Evolutionary conservation across 2,329 filamentous ascomycete species (phyloP), one percentile per base, ranked within the genome.

Genomic region (Hyphodiscus sp.): DNA sequence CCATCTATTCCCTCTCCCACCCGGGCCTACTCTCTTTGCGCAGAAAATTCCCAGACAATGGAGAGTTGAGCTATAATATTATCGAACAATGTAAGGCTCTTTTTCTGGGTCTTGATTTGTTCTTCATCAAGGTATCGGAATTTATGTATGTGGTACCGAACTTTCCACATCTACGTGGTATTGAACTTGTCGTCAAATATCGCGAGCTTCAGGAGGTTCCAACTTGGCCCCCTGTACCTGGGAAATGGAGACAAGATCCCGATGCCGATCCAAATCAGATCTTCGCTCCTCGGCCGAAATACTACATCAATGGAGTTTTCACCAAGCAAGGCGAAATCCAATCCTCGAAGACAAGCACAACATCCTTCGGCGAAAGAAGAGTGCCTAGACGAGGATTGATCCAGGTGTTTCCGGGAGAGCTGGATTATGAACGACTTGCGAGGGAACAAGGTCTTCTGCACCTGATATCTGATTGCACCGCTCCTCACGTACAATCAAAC

Each of bases 121-220:
- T 86, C 65, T 85, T 86, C 62, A 78, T 86, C 58, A 85, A 83
- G 74, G 81, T 85, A 69, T 82, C 81, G 29, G 83, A 86, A 60
- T 74, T 86, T 54, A 76, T 86, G 71, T 78, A 73, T 58, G 75
- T 79, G 43, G 70, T 85, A 11, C 76, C 81, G 5, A 79, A 71
- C 50, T 74, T 81, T 52, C 75, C 80, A 29, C 82, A 86, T 62
- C 73, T 86, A 19, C 76, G 74, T 49, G 72, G 76, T 54, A 61
- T 85, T 50, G 74, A 74, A 60, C 71, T 86, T 49, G 72, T 75
- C 9, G 75, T 86, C 47, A 75, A 77, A 48, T 86, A 86, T 61
- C 74, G 77, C 48, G 83, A 86, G 50, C 56, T 68, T 41, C 54
- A 59, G 33, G 51, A 50, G 47, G 45, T 51, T 53, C 47, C 57